Evolutionary conservation across 23 red algal genomes (phyloP).

Genomic region (Gracilariopsis chorda): DNA sequence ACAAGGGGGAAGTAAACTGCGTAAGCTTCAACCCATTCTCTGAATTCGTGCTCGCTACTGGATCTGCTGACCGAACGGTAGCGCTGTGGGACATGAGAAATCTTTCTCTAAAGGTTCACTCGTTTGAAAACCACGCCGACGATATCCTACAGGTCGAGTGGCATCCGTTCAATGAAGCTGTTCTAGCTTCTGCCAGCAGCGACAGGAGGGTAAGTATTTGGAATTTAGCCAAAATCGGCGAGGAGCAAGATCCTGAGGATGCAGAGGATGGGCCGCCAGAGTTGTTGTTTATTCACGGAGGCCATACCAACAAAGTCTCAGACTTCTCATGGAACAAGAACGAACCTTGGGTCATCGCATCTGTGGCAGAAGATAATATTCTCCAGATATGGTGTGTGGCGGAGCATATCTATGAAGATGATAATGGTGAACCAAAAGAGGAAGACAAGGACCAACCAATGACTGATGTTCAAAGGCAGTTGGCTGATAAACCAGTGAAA

Average conservation of each 20-base stretch:
- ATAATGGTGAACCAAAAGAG: constrained; percentile 47
- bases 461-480: constrained; percentile 14
- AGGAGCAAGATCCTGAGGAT: constrained; percentile 97
- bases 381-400: constrained; percentile 94
- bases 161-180: constrained; percentile 89
- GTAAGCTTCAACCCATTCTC: constrained; percentile 98
- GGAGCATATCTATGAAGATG: constrained; percentile 95
- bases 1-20: constrained; percentile 95
- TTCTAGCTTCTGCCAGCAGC: constrained; percentile 85
- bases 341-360: constrained; percentile 92
- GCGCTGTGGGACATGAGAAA: constrained; percentile 95
- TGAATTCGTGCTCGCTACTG: constrained; percentile 80
- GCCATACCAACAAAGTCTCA: constrained; percentile 89
- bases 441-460: constrained; percentile 49
- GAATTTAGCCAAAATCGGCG: constrained; percentile 91
- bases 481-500: constrained; percentile 38
- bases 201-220: constrained; percentile 92
- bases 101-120: constrained; percentile 83
- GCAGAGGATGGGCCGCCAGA: constrained; percentile 99
- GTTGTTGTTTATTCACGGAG: constrained; percentile 97
- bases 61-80: constrained; percentile 87
- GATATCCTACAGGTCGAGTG: constrained; percentile 91
- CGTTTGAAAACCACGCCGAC: constrained; percentile 88
- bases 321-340: constrained; percentile 96
- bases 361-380: constrained; percentile 98